Base-by-base conservation (phyloP, 2,329 filamentous ascomycete species). In the Apiospora phragmitis region DNA sequence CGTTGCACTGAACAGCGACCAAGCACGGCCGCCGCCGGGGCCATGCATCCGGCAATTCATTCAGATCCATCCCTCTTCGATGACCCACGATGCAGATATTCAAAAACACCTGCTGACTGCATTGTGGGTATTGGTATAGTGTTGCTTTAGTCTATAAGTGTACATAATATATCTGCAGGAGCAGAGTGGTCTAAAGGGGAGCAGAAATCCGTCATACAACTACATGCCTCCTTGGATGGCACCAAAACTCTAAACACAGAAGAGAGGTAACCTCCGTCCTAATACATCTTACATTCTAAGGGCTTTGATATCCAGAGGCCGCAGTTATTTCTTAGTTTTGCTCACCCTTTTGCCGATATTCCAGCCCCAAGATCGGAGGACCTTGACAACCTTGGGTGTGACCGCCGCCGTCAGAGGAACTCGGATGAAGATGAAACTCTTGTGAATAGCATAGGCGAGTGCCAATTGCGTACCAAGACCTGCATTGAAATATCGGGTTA, bases 361-460 rank as follows among this genome's bases (percentile, higher is more conserved):
- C 92, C 94, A 98, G 6, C 96, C 96, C 94, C 95, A 97, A 16
- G 90, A 88, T 74, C 95, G 87, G 38, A 99, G 85, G 16, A 91
- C 89, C 82, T 94, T 97, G 77, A 98, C 96, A n/a, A 98, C 91
- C 82, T 97, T 98, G 1, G 96, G 96, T 11, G 94, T 94, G 43
- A 98, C 87, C 3, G 94, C 95, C 16, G 94, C 94, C 1, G 96
- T 96, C 73, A 98, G 83, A 11, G 96, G 96, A 12, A 99, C 94
- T n/a, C 96, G 90, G 74, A 98, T 82, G 81, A 99, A 97, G 77
- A 99, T 98, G 81, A 98, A 94, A 76, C 93, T 97, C 84, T 99
- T 99, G 86, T 99, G 96, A 71, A 99, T 94, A 38, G 95, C 95
- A 79, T 99, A 99, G 16, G 96, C 96, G 67, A 99, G 88, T 21